Base-by-base conservation (phyloP, 2,329 filamentous ascomycete genomes). In the Ceratocystis eucalypticola region DNA sequence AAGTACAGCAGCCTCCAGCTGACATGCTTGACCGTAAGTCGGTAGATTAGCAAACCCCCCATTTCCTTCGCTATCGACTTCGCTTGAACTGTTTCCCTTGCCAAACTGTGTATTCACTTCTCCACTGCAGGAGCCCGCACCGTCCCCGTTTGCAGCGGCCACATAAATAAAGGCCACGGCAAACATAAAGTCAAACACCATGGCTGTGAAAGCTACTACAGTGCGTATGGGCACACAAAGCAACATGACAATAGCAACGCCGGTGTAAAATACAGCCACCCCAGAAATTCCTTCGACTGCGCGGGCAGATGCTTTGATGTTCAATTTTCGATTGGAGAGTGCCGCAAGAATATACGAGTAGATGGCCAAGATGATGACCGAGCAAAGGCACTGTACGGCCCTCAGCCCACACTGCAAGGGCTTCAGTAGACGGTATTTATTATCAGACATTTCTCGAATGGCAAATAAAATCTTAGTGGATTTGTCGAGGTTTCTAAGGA, bases 291-390 rank as follows among this genome's bases (percentile, higher is more conserved):
- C 90, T 72, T 86, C 86, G 66, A 94, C 88, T 33, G 89, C 89
- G 66, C 86, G 85, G 68, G 87, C 77, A 77, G 83, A 87, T 70
- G 76, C 83, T 20, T 82, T 79, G 70, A 92, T 91, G 67, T 72
- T 67, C 15, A 86, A 75, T 70, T 85, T 72, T 76, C 90, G 84
- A 72, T 87, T 83, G 69, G 82, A 74, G 15, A 92, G 82, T 7
- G 88, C 82, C 7, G 88, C 84, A 62, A 96, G 84, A 80, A 91
- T 95, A 80, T 95, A 96, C 62, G 86, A 87, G 80, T 88, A 92
- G 72, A 94, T 83, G 70, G 83, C 88, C 69, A 96, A 82, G 69
- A 93, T 82, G 70, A 96, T 80, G 68, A 81, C 84, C 7, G 87
- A 80, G 74, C 85, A 89, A 73, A 83, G 80, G 75, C 96, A 88